Evolutionary conservation across 2,329 filamentous ascomycete genomes (phyloP).

Genomic region (Pseudodiploospora longispora): DNA sequence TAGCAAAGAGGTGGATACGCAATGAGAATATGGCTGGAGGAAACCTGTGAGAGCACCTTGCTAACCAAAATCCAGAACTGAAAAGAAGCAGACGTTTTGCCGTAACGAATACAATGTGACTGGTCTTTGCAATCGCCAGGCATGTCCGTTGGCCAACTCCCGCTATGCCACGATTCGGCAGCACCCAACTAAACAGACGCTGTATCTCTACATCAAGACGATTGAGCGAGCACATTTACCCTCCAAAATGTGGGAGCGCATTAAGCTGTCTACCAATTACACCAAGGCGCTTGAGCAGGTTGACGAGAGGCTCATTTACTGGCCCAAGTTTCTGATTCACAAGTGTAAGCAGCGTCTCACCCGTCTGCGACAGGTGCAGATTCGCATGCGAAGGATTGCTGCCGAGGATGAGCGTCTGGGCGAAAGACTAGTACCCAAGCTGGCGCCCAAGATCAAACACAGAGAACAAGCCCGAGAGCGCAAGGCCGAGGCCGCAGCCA

Average conservation of each 20-base stretch:
- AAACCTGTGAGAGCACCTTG: background rate
- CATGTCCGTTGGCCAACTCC: slow-evolving; percentile 83
- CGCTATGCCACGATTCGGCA: slow-evolving; percentile 88
- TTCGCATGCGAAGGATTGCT: slow-evolving; percentile 69
- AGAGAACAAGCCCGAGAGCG: slow-evolving; percentile 69
- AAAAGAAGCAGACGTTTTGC: slow-evolving; percentile 87
- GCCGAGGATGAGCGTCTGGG: slow-evolving; percentile 85
- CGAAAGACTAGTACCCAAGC: slow-evolving; percentile 77
- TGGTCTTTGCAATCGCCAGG: slow-evolving; percentile 77
- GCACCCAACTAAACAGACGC: slow-evolving; percentile 67
- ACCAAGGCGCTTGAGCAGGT: slow-evolving; percentile 80
- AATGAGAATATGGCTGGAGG: no score
- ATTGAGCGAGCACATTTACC: slow-evolving; percentile 83
- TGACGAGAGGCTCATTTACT: slow-evolving; percentile 81
- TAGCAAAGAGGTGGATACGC: no score
- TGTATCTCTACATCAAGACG: slow-evolving; percentile 97
- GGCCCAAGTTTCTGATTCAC: slow-evolving; percentile 86
- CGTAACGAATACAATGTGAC: slow-evolving; percentile 89
- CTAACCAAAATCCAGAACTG: slow-evolving; percentile 48
- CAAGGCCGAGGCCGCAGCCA: slow-evolving; percentile 74
- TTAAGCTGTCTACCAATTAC: slow-evolving; percentile 86
- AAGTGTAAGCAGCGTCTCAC: slow-evolving; percentile 97
- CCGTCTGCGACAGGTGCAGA: slow-evolving; percentile 82
- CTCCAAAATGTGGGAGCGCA: slow-evolving; percentile 87
- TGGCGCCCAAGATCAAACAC: slow-evolving; percentile 81